Percentiles rank a stretch among this genome's conserved stretches.
phyloP scores from a whole-genome alignment of 192 early-diverging fungal species.

The Mortierella antarctica region DNA sequence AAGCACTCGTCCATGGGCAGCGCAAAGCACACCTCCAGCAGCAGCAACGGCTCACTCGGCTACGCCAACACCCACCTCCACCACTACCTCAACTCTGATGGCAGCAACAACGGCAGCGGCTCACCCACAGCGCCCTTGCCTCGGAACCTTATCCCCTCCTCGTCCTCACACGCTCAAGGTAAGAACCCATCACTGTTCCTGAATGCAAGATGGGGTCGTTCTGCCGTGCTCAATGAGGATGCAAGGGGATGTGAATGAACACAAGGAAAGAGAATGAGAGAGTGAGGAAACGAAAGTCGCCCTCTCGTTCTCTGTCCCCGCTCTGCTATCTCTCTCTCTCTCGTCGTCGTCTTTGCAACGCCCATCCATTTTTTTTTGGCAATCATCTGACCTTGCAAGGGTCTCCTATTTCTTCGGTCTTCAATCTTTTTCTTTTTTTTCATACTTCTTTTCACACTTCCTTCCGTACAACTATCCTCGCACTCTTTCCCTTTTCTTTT shows the following conservation, averaged over 20 bases:
- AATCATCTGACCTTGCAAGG: no score
- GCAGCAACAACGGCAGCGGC: slow-evolving; percentile 11
- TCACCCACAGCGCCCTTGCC: slow-evolving; percentile 2
- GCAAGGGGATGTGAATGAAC: not conserved
- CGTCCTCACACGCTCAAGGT: slow-evolving; percentile 21
- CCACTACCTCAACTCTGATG: slow-evolving; percentile 3
- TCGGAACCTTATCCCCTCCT: slow-evolving; percentile 16
- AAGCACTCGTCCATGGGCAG: slow-evolving; percentile 16
- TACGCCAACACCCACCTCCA: slow-evolving; percentile 15
- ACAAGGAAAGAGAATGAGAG: not conserved
- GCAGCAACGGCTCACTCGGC: slow-evolving; percentile 28
- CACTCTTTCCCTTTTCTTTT: slow-evolving; percentile 1
- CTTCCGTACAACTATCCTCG: not conserved
- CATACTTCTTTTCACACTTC: not conserved
- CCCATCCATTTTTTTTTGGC: no score
- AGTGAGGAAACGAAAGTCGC: not conserved
- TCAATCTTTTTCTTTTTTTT: not conserved
- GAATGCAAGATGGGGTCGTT: no score
- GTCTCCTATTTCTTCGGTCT: no score
- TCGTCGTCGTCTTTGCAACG: not conserved
- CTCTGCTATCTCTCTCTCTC: not conserved
- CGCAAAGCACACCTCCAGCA: slow-evolving; percentile 18
- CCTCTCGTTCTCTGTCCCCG: not conserved
- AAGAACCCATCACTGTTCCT: not conserved
- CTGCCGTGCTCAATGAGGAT: no score